A percentile compares a stretch with the other conserved stretches of the same genome.
These are phyloP conservation scores for Apiospora arundinis DNA, from an alignment of 2,329 filamentous ascomycete species.

Conservation along the genomic window DNA sequence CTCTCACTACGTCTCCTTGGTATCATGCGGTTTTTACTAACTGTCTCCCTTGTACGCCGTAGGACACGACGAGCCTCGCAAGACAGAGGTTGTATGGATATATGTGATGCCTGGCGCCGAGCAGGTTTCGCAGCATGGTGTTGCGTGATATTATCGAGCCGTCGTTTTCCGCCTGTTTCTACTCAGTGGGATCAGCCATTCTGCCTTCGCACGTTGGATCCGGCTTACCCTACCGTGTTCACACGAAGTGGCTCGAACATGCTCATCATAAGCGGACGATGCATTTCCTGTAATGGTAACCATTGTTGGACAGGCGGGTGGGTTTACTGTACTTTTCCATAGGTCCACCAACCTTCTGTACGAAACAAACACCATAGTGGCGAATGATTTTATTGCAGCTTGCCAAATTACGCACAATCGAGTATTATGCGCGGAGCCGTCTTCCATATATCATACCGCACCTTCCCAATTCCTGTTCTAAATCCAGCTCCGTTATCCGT, in stretches of 20 bases:
- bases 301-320: not conserved
- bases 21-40: not conserved
- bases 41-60: not conserved
- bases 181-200: not conserved
- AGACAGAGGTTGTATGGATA: not conserved
- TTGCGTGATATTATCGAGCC: not conserved
- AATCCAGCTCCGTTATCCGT: not conserved
- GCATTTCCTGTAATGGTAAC: not conserved
- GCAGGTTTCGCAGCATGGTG: not conserved
- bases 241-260: not conserved
- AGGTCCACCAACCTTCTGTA: not conserved
- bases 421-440: not conserved
- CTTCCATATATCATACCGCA: not conserved
- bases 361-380: not conserved
- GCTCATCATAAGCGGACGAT: not conserved
- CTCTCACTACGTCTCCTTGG: not conserved
- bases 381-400: not conserved
- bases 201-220: not conserved
- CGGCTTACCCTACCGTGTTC: not conserved
- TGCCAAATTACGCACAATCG: slow-evolving; percentile 1
- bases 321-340: not conserved
- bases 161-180: slow-evolving; percentile 1
- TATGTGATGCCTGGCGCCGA: not conserved
- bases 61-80: not conserved
- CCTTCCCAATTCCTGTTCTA: not conserved